phyloP scores from a whole-genome alignment of 345 rosid genomes.

The Lumnitzera racemosa region DNA sequence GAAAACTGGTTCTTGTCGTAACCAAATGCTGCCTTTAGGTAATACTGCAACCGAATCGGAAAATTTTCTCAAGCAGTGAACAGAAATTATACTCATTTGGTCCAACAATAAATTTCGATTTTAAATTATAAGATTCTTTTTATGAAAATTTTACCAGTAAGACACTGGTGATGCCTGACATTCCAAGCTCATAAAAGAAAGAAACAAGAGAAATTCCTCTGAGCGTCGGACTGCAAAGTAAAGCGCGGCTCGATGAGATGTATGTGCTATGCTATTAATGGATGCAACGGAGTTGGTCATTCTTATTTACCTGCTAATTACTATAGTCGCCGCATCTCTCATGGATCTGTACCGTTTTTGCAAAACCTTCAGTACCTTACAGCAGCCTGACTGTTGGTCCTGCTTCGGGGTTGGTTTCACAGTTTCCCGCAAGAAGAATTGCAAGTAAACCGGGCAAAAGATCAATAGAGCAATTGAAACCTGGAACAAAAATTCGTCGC shows the following conservation, averaged over 20 bases:
- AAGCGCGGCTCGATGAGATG: not conserved
- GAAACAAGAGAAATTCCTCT: constrained; percentile 38
- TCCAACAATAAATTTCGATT: not conserved
- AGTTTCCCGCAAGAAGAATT: constrained; percentile 37
- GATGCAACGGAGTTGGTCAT: not conserved
- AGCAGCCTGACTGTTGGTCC: constrained; percentile 24
- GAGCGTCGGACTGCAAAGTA: constrained; percentile 35
- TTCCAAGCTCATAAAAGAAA: constrained; percentile 50
- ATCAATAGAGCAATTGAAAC: constrained; percentile 41
- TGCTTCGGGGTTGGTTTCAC: constrained; percentile 14
- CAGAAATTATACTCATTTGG: not conserved
- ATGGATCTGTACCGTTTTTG: constrained; percentile 27
- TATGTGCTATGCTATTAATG: no score
- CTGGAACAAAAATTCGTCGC: constrained; percentile 17
- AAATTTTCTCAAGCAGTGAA: not conserved
- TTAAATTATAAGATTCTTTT: not conserved
- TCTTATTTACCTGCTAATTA: constrained; percentile 21
- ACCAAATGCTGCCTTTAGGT: constrained; percentile 38
- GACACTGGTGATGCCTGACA: constrained; percentile 44
- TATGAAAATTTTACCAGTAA: constrained; percentile 25
- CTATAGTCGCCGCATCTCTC: constrained; percentile 35
- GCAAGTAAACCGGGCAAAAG: constrained; percentile 33
- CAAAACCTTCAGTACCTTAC: constrained; percentile 18
- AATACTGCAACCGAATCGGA: constrained; percentile 12
- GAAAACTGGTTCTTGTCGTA: constrained; percentile 45